Percentiles rank a stretch among this genome's conserved stretches.
phyloP scores from a whole-genome alignment of 768 basidiomycete species.

The Paxillus rubicundulus region DNA sequence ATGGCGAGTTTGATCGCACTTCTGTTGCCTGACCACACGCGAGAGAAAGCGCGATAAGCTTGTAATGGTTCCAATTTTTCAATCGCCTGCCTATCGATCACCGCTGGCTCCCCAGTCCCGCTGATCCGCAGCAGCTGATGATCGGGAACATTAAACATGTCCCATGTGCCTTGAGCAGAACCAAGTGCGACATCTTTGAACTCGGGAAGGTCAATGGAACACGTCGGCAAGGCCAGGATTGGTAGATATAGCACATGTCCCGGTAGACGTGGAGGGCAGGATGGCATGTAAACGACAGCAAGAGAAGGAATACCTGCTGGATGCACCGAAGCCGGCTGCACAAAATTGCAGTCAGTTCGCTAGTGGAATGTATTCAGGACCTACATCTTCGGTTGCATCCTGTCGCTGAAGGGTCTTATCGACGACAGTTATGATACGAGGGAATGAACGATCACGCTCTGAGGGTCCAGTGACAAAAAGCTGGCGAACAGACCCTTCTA shows the following conservation, averaged over 20 bases:
- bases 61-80: slow-evolving; percentile 40
- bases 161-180: slow-evolving; percentile 41
- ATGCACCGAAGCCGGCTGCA: slow-evolving; percentile 41
- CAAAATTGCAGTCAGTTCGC: slow-evolving; percentile 30
- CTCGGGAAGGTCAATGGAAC: slow-evolving; percentile 21
- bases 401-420: slow-evolving; percentile 33
- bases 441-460: slow-evolving; percentile 25
- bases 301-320: slow-evolving; percentile 51
- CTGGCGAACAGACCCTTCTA: slow-evolving; percentile 22
- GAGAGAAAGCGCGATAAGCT: slow-evolving; percentile 46
- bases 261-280: slow-evolving; percentile 34
- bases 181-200: slow-evolving; percentile 23
- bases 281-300: slow-evolving; percentile 67
- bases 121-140: slow-evolving; percentile 41
- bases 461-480: slow-evolving; percentile 28
- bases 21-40: slow-evolving; percentile 39
- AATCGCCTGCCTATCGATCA: slow-evolving; percentile 51
- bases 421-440: slow-evolving; percentile 36
- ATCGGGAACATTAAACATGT: slow-evolving; percentile 40
- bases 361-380: slow-evolving; percentile 17
- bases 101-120: slow-evolving; percentile 28
- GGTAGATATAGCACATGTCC: slow-evolving; percentile 58
- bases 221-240: slow-evolving; percentile 37
- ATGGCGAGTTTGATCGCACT: slow-evolving; percentile 35
- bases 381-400: slow-evolving; percentile 25